Evolutionary conservation across 345 rosid species (phyloP).

Genomic region (Ceriops decandra): DNA sequence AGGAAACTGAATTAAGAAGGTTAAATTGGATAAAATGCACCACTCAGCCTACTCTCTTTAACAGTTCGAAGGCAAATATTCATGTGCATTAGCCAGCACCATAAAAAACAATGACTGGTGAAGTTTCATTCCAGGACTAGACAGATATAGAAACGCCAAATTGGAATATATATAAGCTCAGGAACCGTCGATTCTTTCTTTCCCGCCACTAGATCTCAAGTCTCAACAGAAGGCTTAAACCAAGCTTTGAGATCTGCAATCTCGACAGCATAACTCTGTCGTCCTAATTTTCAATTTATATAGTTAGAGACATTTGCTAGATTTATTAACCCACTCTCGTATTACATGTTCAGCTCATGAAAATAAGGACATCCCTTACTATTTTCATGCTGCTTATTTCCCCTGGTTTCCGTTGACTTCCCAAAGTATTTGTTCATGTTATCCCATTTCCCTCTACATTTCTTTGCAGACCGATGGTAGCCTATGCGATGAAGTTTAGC

Average conservation of each 20-base stretch:
- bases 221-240: neutral
- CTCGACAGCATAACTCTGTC: neutral
- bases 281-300: conserved; percentile 1
- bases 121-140: too few relatives aligned
- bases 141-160: too few relatives aligned
- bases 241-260: neutral
- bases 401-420: conserved; percentile 39
- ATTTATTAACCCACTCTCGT: conserved; percentile 35
- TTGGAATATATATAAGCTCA: too few relatives aligned
- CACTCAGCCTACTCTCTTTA: too few relatives aligned
- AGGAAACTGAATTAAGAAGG: too few relatives aligned
- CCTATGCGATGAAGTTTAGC: conserved; percentile 51
- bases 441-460: conserved; percentile 88
- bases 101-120: too few relatives aligned
- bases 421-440: conserved; percentile 71
- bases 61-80: too few relatives aligned
- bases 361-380: conserved; percentile 48
- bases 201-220: too few relatives aligned
- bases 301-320: conserved; percentile 14
- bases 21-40: too few relatives aligned
- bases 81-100: too few relatives aligned
- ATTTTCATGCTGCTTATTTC: conserved; percentile 40
- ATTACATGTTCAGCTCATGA: conserved; percentile 41
- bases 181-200: too few relatives aligned
- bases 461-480: conserved; percentile 51